Evolutionary conservation across 495 filamentous ascomycete genomes (phyloP).

Genomic region (Jackrogersella minutella): DNA sequence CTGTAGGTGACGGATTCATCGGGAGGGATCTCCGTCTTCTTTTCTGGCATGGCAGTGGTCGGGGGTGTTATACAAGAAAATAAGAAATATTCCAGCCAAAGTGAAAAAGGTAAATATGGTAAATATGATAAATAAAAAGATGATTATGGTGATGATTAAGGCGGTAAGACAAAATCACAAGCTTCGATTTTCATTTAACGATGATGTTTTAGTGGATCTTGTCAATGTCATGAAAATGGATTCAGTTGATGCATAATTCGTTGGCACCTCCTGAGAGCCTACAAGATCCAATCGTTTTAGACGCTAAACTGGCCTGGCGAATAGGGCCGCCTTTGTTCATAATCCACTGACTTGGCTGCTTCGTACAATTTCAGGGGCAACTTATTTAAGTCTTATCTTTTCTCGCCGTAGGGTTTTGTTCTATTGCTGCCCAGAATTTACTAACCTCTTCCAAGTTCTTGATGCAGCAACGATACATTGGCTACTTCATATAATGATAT

Average conservation of each 20-base stretch:
- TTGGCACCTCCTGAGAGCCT: too few species aligned
- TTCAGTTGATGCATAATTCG: too few species aligned
- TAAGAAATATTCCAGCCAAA: not conserved
- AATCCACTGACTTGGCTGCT: too few species aligned
- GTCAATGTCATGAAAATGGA: too few species aligned
- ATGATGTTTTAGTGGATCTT: conserved; percentile 27
- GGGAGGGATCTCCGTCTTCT: conserved; percentile 34
- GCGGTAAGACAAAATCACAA: conserved; percentile 34
- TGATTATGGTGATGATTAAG: conserved; percentile 11
- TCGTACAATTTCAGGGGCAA: too few species aligned
- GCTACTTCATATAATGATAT: too few species aligned
- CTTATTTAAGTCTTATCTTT: too few species aligned
- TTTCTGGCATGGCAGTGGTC: conserved; percentile 21
- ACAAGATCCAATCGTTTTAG: too few species aligned
- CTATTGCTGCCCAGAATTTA: too few species aligned
- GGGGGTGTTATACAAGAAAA: not conserved
- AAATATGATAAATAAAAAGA: not conserved
- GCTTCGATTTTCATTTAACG: conserved; percentile 16
- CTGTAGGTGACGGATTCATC: conserved; percentile 57
- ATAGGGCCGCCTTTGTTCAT: not conserved
- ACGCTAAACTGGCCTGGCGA: not conserved
- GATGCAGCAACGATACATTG: too few species aligned
- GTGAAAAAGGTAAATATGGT: not conserved
- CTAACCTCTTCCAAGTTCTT: too few species aligned
- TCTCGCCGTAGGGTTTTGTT: too few species aligned